These are phyloP conservation scores for Magnusiomyces ingens DNA, from an alignment of 1,139 yeast genomes.

Conservation along the genomic window DNA sequence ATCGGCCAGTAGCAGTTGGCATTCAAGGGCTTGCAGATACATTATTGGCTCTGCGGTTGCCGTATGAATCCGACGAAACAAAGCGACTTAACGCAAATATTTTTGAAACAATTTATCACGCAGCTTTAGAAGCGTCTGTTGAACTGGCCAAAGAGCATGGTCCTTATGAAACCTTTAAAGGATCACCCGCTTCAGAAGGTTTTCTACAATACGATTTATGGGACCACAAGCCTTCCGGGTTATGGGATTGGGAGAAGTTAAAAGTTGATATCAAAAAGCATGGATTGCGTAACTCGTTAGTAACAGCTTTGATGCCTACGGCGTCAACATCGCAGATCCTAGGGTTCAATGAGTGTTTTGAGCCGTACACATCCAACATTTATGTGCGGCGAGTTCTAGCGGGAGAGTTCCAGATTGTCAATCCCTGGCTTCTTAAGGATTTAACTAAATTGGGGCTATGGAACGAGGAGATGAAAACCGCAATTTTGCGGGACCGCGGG, in stretches of 20 bases:
- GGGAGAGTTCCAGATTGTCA: conserved; percentile 85
- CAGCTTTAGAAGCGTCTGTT: conserved; percentile 70
- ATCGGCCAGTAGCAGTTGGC: conserved; percentile 84
- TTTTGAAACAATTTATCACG: conserved; percentile 86
- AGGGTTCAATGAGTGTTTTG: conserved; percentile 87
- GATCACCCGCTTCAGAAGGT: conserved; percentile 83
- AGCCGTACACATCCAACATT: conserved; percentile 83
- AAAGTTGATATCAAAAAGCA: conserved; percentile 52
- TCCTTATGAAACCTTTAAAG: conserved; percentile 58
- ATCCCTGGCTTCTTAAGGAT: conserved; percentile 74
- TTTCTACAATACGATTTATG: conserved; percentile 73
- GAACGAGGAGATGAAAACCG: conserved; percentile 75
- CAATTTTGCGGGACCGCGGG: conserved; percentile 73
- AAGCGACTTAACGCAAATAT: conserved; percentile 65
- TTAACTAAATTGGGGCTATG: conserved; percentile 78
- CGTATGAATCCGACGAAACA: conserved; percentile 75
- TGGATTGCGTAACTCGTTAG: conserved; percentile 75
- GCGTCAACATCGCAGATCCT: conserved; percentile 89
- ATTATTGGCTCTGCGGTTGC: conserved; percentile 67
- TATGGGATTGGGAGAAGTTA: conserved; percentile 70
- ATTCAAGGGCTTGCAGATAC: conserved; percentile 88
- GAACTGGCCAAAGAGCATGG: conserved; percentile 66
- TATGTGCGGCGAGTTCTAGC: conserved; percentile 81
- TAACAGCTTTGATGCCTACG: conserved; percentile 93
- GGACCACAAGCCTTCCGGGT: conserved; percentile 63